Evolutionary conservation across 1,284 basidiomycete genomes (phyloP).

Genomic region (Malassezia cuniculi): DNA sequence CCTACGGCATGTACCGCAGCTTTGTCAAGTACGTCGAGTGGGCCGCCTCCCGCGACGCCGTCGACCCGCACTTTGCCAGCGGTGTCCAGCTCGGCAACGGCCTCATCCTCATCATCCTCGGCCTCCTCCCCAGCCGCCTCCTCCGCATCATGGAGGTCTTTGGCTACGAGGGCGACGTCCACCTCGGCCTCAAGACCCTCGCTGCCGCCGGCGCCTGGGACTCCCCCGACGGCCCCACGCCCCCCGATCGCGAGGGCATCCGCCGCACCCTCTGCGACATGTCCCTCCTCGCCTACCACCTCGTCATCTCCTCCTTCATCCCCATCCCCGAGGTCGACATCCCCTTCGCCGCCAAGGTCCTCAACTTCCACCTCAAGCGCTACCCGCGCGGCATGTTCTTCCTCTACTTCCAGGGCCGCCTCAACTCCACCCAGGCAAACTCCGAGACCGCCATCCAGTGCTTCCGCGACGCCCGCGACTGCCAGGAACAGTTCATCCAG

Average conservation of each 20-base stretch:
- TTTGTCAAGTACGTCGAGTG: constrained; percentile 41
- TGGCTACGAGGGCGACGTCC: constrained; percentile 38
- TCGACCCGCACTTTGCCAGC: constrained; percentile 41
- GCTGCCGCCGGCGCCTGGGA: constrained; percentile 32
- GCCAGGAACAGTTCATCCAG: constrained; percentile 42
- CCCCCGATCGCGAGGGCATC: constrained; percentile 25
- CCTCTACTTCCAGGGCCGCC: constrained; percentile 44
- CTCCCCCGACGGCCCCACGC: constrained; percentile 15
- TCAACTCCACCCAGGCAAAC: constrained; percentile 40
- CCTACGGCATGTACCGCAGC: constrained; percentile 42
- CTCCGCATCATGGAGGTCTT: constrained; percentile 45
- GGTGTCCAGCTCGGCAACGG: constrained; percentile 43
- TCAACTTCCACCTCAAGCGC: constrained; percentile 37
- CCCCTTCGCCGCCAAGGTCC: constrained; percentile 39
- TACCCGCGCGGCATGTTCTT: constrained; percentile 43
- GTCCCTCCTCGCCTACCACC: constrained; percentile 37
- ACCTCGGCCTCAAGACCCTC: constrained; percentile 32
- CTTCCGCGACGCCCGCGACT: constrained; percentile 33
- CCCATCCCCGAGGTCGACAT: constrained; percentile 42
- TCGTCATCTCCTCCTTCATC: constrained; percentile 42
- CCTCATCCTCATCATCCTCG: constrained; percentile 41
- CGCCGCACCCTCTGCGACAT: constrained; percentile 38
- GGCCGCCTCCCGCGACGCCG: constrained; percentile 21
- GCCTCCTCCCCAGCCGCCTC: constrained; percentile 39
- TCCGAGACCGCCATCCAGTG: constrained; percentile 32